Base-by-base conservation (phyloP, 495 filamentous ascomycete genomes). In the Penicillium goetzii region DNA sequence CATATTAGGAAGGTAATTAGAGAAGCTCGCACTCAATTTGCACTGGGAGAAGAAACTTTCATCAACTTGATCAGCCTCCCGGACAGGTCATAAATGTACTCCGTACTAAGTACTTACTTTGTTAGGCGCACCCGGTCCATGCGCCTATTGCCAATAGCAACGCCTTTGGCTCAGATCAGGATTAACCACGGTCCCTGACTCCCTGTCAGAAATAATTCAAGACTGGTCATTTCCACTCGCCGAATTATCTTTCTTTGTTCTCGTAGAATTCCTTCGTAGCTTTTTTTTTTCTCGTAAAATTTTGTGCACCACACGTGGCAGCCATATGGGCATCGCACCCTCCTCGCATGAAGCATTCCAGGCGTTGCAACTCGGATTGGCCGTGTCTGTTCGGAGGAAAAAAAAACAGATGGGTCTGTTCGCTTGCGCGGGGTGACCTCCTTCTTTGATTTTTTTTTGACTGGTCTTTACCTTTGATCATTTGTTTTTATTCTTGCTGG, bases 341-440 rank as follows among this genome's bases (percentile, higher is more conserved):
- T 69, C 71, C 64, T 69, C 62, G 51, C 71, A 68, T 72, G 25
- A 56, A 58, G 59, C 64, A 66, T 72, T 70, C 65, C 61, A 41
- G 47, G 59, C 60, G 51, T 63, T 56, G 34, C 57, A 47, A 47
- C 15, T 34, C 34, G 58, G 40, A 50, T 64, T 63, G 50, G 40
- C 62, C 62, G 50, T 56, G 58, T 59, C 49, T 34, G 23, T 12
- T 58, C 57, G 34, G 30, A n/a, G 32, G 12, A 58, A 51, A 58
- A 58, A 51, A 58, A 23, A 54, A 60, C 21, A 23, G 64, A 68
- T 56, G 45, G 26, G 38, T 68, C 58, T 61, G 40, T 28, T 61
- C 55, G 47, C 55, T 38, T 43, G 21, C 17, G 58, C 45, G 63
- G 41, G 36, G 19, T 55, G 34, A 21, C 55, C 14, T 57, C 55